Percentiles rank a stretch among this genome's conserved stretches.
Conservation (phyloP, 169 alveolate species). For the Plasmodium coatneyi region DNA sequence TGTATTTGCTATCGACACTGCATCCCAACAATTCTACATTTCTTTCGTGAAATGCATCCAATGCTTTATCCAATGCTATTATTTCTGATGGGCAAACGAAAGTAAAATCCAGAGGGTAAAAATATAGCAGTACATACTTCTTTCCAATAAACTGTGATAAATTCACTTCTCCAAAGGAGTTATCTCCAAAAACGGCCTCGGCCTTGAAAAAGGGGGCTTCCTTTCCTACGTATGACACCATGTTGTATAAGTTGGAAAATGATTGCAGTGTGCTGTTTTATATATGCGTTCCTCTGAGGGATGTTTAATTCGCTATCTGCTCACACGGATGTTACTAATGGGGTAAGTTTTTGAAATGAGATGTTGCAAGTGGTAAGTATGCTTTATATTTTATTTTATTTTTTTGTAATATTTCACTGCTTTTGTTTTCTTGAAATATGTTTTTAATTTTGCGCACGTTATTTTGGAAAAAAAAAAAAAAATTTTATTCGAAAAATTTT, state of each 20-base stretch:
- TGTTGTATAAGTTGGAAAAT: neutral
- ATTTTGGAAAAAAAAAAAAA: neutral
- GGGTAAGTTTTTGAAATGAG: neutral
- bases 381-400: neutral
- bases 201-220: constrained; percentile 98
- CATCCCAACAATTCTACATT: constrained; percentile 95
- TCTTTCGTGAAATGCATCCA: constrained; percentile 93
- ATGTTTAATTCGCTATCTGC: neutral
- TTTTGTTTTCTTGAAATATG: neutral
- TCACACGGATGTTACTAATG: neutral
- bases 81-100: constrained; percentile 99
- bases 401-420: neutral
- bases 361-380: neutral
- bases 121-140: constrained; percentile 96
- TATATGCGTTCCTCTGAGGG: neutral
- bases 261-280: neutral
- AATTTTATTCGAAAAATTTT: neutral
- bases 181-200: constrained; percentile 95
- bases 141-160: constrained; percentile 94
- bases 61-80: constrained; percentile 93
- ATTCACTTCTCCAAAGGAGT: constrained; percentile 91
- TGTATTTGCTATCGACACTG: constrained; percentile 96
- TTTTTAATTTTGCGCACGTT: neutral
- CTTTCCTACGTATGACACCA: constrained; percentile 81
- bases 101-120: constrained; percentile 99